A percentile compares a stretch with the other conserved stretches of the same genome.
These are phyloP conservation scores for Aspergillus glaucus DNA, from an alignment of 2,329 filamentous ascomycete species.

Conservation along the genomic window DNA sequence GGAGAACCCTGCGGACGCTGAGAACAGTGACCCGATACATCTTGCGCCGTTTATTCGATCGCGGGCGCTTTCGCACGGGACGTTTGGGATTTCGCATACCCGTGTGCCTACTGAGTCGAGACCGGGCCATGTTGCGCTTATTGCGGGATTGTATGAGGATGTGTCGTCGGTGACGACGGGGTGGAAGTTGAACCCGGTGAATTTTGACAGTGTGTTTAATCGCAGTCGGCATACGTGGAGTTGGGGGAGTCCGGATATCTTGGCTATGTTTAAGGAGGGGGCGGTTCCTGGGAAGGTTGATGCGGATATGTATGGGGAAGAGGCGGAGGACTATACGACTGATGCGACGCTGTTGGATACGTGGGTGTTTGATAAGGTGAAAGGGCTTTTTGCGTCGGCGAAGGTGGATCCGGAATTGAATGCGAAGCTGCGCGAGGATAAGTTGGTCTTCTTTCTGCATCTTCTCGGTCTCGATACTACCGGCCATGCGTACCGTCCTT, in stretches of 20 bases:
- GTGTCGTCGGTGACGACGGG: conserved; percentile 95
- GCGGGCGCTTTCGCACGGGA: conserved; percentile 78
- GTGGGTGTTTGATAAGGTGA: conserved; percentile 95
- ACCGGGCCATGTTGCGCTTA: conserved; percentile 92
- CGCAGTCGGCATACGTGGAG: conserved; percentile 95
- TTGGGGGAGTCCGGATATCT: conserved; percentile 95
- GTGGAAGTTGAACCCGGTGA: conserved; percentile 97
- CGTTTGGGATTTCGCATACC: conserved; percentile 95
- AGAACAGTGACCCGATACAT: conserved; percentile 54
- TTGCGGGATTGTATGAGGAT: conserved; percentile 94
- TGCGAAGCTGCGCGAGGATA: conserved; percentile 68
- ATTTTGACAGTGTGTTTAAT: conserved; percentile 99
- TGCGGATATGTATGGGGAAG: conserved; percentile 74
- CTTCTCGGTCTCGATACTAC: conserved; percentile 86
- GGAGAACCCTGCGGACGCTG: conserved; percentile 22
- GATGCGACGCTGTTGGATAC: conserved; percentile 75
- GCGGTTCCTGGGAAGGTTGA: conserved; percentile 81
- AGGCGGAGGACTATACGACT: conserved; percentile 83
- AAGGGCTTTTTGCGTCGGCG: conserved; percentile 75
- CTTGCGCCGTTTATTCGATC: conserved; percentile 89
- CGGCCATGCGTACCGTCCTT: conserved; percentile 79
- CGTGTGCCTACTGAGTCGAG: conserved; percentile 94
- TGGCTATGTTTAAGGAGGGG: conserved; percentile 96
- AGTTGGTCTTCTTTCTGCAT: conserved; percentile 91
- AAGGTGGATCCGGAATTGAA: conserved; percentile 70